Base-by-base conservation (phyloP, 306 rosid genomes). In the Luffa acutangula region DNA sequence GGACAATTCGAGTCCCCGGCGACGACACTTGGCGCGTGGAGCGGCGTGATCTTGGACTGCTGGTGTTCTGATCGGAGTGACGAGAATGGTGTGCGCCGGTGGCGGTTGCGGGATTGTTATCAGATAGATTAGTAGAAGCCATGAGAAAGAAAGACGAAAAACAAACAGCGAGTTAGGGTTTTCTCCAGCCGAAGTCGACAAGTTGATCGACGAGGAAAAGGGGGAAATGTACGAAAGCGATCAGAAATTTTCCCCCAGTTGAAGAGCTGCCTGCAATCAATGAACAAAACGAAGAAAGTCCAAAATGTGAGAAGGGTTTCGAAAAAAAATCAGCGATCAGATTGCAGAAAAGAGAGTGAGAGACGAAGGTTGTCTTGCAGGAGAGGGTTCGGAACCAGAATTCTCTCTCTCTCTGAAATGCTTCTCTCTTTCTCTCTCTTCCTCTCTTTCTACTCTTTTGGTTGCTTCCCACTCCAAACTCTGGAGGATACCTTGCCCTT, bases 301-400 rank as follows among this genome's bases (percentile, higher is more conserved):
- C n/a, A 20, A 17, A 65, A 69, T 56, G 71, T 78, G 57, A 25
- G 57, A 25, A 57, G 64, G 83, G 79, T 80, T 78, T 88, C 87
- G 89, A 90, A 89, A 89, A 88, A 85, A 42, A 85, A 36, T 34
- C 79, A 52, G 85, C 92, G 93, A 93, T 89, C 92, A 51, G 85
- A 91, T 87, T 92, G 88, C 88, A 77, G 21, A 75, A 49, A 60
- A 85, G 79, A 57, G 76, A 76, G 81, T 76, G 81, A 76, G 84
- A 75, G 88, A 57, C 20, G 59, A 36, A 52, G 46, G 11, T 14
- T 48, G 73, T 52, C n/a, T 42, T 69, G 75, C 20, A 3, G n/a
- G 36, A 80, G 83, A 46, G 9, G 64, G 74, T 81, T 74, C 84
- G 63, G 74, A 8, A 45, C 39, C 78, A 82, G 81, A 81, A 33